A percentile compares a stretch with the other conserved stretches of the same genome.
These are phyloP conservation scores for Fonsecaea pedrosoi DNA, from an alignment of 2,329 filamentous ascomycete genomes.

Conservation along the genomic window DNA sequence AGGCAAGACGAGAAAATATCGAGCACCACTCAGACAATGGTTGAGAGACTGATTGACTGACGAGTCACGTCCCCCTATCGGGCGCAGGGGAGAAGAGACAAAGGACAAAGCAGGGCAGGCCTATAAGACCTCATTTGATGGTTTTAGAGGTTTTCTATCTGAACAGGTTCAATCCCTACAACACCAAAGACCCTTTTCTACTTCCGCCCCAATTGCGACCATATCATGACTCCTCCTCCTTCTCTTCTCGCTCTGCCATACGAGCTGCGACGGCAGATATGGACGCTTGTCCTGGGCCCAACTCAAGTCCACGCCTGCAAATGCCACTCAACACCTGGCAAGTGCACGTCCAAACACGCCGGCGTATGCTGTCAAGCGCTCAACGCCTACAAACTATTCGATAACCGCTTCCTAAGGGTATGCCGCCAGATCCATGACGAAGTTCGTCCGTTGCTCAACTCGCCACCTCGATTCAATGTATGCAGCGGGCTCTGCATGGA, in stretches of 20 bases:
- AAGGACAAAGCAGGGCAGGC: background rate
- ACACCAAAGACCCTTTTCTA: background rate
- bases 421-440: constrained; percentile 27
- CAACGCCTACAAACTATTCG: constrained; percentile 11
- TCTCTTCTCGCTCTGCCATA: constrained; percentile 24
- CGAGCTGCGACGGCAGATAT: constrained; percentile 30
- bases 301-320: constrained; percentile 21
- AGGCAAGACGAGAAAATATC: background rate
- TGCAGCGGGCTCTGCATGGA: constrained; percentile 30
- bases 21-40: background rate
- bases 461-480: constrained; percentile 22
- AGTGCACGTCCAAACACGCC: constrained; percentile 13
- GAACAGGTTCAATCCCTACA: background rate
- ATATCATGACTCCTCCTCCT: constrained; percentile 4
- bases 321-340: constrained; percentile 10
- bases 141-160: background rate
- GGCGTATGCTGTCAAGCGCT: constrained; percentile 17
- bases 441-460: constrained; percentile 15
- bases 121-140: background rate
- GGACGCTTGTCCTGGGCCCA: constrained; percentile 19
- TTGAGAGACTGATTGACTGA: background rate
- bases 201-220: background rate
- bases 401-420: constrained; percentile 28
- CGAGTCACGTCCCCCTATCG: background rate
- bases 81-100: background rate